phyloP scores from a whole-genome alignment of 768 basidiomycete genomes.

The Boletus bicolor region DNA sequence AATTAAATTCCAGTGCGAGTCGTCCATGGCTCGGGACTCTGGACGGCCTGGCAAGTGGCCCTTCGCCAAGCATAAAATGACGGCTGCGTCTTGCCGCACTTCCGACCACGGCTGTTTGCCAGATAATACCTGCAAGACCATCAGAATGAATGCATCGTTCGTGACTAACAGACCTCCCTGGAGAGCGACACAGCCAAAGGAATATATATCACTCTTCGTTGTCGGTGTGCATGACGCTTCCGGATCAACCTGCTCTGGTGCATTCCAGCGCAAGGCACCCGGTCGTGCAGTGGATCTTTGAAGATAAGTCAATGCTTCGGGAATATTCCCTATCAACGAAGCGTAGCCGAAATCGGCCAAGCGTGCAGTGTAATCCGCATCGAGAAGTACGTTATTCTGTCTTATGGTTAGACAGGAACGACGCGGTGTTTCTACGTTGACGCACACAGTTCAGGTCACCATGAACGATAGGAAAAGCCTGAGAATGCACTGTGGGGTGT shows the following conservation, averaged over 20 bases:
- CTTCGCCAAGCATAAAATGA: constrained; percentile 5
- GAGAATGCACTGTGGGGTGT: constrained; percentile 7
- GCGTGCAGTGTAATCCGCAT: constrained; percentile 30
- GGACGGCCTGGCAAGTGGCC: constrained; percentile 4
- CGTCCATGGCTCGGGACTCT: neutral
- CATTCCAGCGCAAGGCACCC: constrained; percentile 42
- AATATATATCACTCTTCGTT: constrained; percentile 15
- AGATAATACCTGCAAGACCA: neutral
- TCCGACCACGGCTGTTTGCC: constrained; percentile 8
- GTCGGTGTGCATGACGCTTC: constrained; percentile 4
- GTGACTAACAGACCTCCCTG: constrained; percentile 38
- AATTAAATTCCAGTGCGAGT: constrained; percentile 5
- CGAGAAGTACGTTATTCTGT: constrained; percentile 17
- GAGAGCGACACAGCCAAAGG: constrained; percentile 28
- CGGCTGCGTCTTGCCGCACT: neutral
- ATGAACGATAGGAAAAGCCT: neutral
- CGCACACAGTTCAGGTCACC: constrained; percentile 10
- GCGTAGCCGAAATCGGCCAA: constrained; percentile 44
- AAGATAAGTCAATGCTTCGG: constrained; percentile 6
- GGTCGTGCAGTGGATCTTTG: constrained; percentile 28
- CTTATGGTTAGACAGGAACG: neutral
- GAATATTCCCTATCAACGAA: constrained; percentile 15
- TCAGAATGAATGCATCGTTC: constrained; percentile 6
- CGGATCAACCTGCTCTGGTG: constrained; percentile 31
- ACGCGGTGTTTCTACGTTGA: neutral